Base-by-base conservation (phyloP, 441 rosid genomes). In the Eruca vesicaria region DNA sequence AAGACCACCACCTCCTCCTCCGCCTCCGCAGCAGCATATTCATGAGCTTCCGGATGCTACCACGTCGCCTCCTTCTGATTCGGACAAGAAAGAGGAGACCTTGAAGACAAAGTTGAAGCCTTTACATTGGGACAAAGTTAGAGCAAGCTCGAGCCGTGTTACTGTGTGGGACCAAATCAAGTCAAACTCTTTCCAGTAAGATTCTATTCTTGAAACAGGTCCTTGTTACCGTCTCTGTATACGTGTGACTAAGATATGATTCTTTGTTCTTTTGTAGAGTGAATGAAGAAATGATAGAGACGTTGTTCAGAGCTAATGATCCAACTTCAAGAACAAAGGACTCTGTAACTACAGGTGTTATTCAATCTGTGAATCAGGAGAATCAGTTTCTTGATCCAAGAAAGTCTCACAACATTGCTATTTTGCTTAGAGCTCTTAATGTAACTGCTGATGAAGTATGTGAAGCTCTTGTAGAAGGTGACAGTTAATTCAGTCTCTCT, bases 91-190 rank as follows among this genome's bases (percentile, higher is more conserved):
- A 33, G 89, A 82, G 8, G 90, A 86, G 59, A 81, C 63, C 19
- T 61, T 73, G 12, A 89, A 80, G 79, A 97, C 91, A 4, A 94
- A 90, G 79, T 74, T 94, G 85, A 94, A 94, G 82, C 79, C 98
- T 70, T 86, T 94, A 74, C 97, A 94, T 52, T 94, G 98, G 98
- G 98, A 94, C 77, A 94, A 94, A 84, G 98, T 94, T 70, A 80
- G 89, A 72, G 97, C 97, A 5, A 88, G 89, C 82, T 94, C 98
- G 0, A 92, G 87, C 68, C 87, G 91, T 52, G 94, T 72, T 50
- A 94, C 87, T 89, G 97, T 88, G 79, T 94, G 98, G 97, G 98
- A 94, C 80, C 97, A 92, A 84, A 73, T 92, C 18, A 88, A 84
- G 79, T 82, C 94, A 29, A 92, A 94, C 82, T 92, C 97, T 9